Percentiles rank a stretch among this genome's conserved stretches.
Conservation (phyloP, 2,329 filamentous ascomycete genomes). For the Aspergillus sp. region DNA sequence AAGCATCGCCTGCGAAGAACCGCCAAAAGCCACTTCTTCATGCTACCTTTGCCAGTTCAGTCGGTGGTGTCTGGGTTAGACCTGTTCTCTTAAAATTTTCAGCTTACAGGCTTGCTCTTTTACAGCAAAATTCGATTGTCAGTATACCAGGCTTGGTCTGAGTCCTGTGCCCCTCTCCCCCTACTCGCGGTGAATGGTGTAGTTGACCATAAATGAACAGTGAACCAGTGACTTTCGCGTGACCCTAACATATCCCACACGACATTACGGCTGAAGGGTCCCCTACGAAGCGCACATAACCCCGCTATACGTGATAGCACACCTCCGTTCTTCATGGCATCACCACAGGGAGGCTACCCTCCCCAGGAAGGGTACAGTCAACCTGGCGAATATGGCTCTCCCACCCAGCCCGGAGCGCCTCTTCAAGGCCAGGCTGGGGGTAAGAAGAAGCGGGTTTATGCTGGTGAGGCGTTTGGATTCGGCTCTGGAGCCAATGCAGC, state of each 20-base stretch:
- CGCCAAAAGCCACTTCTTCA: no score
- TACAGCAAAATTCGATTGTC: conserved; percentile 5
- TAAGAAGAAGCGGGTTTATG: conserved; percentile 86
- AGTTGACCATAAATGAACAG: conserved; percentile 15
- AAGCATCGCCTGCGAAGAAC: background rate
- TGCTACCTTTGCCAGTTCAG: no score
- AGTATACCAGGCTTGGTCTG: conserved; percentile 11
- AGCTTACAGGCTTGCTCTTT: background rate
- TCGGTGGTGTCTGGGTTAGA: no score
- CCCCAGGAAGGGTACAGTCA: conserved; percentile 44
- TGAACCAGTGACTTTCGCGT: conserved; percentile 14
- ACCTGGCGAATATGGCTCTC: conserved; percentile 32
- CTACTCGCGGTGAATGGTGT: conserved; percentile 6
- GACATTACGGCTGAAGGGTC: background rate
- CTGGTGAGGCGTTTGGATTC: conserved; percentile 89
- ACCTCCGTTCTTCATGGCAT: conserved; percentile 34
- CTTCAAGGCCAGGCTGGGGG: conserved; percentile 29
- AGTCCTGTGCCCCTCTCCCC: conserved; percentile 3
- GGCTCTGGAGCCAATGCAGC: conserved; percentile 76
- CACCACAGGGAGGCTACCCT: conserved; percentile 46
- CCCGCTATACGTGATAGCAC: background rate
- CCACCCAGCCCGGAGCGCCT: conserved; percentile 25
- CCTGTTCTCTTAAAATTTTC: background rate
- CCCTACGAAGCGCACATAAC: background rate
- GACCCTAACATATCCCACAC: conserved; percentile 4